Evolutionary conservation across 805 yeast species (phyloP), one percentile per base, ranked within the genome.

Genomic region (Wickerhamomyces bisporus): DNA sequence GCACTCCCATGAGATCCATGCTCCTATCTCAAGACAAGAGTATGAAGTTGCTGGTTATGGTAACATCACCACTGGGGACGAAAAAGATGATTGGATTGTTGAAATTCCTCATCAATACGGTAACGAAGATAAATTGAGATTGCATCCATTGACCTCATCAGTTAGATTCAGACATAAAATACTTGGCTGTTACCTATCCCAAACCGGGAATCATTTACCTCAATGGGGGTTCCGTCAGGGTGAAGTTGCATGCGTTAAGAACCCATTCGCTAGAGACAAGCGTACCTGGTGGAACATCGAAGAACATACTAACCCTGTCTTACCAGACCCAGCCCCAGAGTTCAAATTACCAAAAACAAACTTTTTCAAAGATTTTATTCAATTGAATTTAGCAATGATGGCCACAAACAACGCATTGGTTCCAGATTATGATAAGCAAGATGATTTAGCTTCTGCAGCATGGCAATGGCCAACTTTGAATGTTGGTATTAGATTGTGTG

Each of bases 151-250:
- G 45, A 77, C 96, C 26, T 73, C 96, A 1, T 79, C 87, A 17
- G 77, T 93, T 64, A 75, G 96, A 62, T 66, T 93, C 49, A 77
- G 70, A 53, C 81, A 81, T 60, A 70, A 69, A 47, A 75, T 60
- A 9, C 60, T 87, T 53, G 83, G 84, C 30, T 94, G 97, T 60
- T 89, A 88, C 60, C 66, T 93, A 55, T 85, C 89, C 48, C 85
- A 91, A 12, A 73, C 93, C 10, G 97, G 96, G 32, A 65, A 68
- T 48, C 59, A 76, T 18, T 79, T 89, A 56, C 99, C 99, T 15
- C 79, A 78, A 14, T 93, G 99, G 99, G 99, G 98, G 16, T 93
- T 91, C 75, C 77, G 87, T 58, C 99, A 93, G 69, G 95, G 96
- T 45, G 99, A 93, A 67, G 91, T 93, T 47, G 81, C 80, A 2